These are phyloP conservation scores for Breynia disticha DNA, from an alignment of 441 rosid genomes.

Conservation along the genomic window DNA sequence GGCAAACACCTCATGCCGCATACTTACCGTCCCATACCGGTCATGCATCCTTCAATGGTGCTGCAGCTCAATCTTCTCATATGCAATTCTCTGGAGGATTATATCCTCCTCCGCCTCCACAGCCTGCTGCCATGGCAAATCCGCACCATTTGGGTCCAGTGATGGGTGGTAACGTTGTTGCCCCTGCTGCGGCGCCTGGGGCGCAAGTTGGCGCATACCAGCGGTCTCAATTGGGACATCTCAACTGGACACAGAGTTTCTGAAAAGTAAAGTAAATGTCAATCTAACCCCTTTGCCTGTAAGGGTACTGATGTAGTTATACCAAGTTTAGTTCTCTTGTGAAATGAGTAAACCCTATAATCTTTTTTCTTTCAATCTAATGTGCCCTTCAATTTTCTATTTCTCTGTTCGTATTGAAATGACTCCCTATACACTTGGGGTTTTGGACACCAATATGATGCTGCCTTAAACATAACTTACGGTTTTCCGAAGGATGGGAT, in stretches of 20 bases:
- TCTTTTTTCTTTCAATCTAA: constrained; percentile 38
- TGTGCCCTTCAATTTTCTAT: constrained; percentile 19
- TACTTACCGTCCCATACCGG: constrained; percentile 72
- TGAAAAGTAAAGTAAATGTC: constrained; percentile 29
- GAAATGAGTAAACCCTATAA: constrained; percentile 34
- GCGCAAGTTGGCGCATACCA: constrained; percentile 81
- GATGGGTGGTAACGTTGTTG: constrained; percentile 66
- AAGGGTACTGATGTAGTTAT: constrained; percentile 53
- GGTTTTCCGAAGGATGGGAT: too few relatives aligned
- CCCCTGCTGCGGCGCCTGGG: constrained; percentile 59
- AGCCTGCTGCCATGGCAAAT: constrained; percentile 59
- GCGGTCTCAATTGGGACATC: constrained; percentile 86
- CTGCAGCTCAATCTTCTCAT: constrained; percentile 75
- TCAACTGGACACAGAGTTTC: constrained; percentile 83
- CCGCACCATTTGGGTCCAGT: constrained; percentile 76
- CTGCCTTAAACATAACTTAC: too few relatives aligned
- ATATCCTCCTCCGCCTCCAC: constrained; percentile 61
- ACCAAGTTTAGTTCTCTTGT: constrained; percentile 38
- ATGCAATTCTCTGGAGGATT: constrained; percentile 85
- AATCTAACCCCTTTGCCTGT: constrained; percentile 30
- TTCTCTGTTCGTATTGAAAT: background rate
- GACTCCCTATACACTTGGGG: too few relatives aligned
- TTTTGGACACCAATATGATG: too few relatives aligned
- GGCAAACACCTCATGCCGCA: constrained; percentile 76
- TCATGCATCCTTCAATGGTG: constrained; percentile 69